These are phyloP conservation scores for Angomonas ambiguus DNA, from an alignment of 208 protist species.

Conservation along the genomic window DNA sequence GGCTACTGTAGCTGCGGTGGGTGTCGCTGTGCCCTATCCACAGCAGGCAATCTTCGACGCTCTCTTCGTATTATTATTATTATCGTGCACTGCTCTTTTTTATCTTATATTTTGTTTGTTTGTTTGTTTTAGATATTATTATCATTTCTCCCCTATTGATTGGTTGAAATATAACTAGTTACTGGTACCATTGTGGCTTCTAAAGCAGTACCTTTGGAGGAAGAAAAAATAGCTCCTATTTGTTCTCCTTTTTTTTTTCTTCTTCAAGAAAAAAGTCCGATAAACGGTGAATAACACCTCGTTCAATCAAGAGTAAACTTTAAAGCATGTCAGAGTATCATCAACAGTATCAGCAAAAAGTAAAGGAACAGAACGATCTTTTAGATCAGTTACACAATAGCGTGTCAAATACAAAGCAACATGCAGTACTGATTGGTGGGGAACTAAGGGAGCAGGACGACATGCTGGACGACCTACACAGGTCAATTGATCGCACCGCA, in stretches of 20 bases:
- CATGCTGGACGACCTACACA: constrained; percentile 71
- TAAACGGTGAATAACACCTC: no score
- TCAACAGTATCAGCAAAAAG: constrained; percentile 18
- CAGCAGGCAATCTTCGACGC: background rate
- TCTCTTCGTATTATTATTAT: constrained; percentile 23
- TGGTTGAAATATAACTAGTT: no score
- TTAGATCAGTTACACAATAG: constrained; percentile 81
- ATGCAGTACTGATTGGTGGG: constrained; percentile 69
- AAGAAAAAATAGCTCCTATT: background rate
- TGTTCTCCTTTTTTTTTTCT: constrained; percentile 18
- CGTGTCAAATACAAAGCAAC: constrained; percentile 79
- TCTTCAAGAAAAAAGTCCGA: constrained; percentile 1
- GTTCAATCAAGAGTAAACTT: no score
- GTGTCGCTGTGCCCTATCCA: no score
- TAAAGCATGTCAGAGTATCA: background rate
- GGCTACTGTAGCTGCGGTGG: no score
- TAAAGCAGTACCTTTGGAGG: background rate
- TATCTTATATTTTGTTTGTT: background rate
- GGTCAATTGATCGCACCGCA: constrained; percentile 41
- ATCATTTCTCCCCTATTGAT: constrained; percentile 9
- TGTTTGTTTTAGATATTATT: background rate
- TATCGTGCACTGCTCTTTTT: background rate
- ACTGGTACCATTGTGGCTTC: background rate
- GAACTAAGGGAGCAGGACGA: constrained; percentile 64
- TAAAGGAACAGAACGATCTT: constrained; percentile 63